Percentiles rank a stretch among this genome's conserved stretches.
phyloP scores from a whole-genome alignment of 2,329 filamentous ascomycete species.

The Fusarium pseudoanthophilum region DNA sequence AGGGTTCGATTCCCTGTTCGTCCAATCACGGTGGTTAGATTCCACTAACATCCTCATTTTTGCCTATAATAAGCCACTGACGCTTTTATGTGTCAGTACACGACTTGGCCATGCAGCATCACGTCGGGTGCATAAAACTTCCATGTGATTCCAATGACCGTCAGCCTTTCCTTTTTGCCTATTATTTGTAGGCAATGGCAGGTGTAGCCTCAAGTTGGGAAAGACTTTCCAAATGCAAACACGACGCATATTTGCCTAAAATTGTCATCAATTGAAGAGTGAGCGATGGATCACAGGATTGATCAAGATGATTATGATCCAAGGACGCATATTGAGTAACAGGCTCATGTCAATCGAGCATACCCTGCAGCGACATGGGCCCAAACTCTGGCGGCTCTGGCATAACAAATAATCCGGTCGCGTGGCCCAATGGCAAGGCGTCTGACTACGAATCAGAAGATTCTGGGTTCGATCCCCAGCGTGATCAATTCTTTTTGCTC shows the following conservation, averaged over 20 bases:
- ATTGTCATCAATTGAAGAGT: neutral
- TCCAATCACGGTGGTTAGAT: neutral
- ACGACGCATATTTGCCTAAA: no score
- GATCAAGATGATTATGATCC: neutral
- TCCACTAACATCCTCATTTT: neutral
- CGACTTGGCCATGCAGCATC: no score
- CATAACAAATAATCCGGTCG: constrained; percentile 14
- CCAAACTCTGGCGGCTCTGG: neutral
- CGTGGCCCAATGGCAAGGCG: constrained; percentile 49
- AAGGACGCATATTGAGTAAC: neutral
- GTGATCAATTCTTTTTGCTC: constrained; percentile 23
- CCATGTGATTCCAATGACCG: neutral
- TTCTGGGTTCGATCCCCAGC: constrained; percentile 48
- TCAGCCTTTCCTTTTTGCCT: neutral
- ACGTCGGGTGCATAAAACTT: neutral
- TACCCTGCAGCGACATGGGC: neutral
- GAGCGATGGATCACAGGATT: neutral
- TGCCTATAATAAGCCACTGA: neutral
- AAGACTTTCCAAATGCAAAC: no score
- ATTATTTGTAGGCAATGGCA: no score
- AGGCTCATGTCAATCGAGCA: rapidly evolving
- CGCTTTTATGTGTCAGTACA: no score
- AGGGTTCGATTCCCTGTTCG: constrained; percentile 5
- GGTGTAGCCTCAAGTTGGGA: no score
- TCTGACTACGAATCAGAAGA: constrained; percentile 51